These are phyloP conservation scores for Populus pruinosa DNA, from an alignment of 345 rosid species.

Conservation along the genomic window DNA sequence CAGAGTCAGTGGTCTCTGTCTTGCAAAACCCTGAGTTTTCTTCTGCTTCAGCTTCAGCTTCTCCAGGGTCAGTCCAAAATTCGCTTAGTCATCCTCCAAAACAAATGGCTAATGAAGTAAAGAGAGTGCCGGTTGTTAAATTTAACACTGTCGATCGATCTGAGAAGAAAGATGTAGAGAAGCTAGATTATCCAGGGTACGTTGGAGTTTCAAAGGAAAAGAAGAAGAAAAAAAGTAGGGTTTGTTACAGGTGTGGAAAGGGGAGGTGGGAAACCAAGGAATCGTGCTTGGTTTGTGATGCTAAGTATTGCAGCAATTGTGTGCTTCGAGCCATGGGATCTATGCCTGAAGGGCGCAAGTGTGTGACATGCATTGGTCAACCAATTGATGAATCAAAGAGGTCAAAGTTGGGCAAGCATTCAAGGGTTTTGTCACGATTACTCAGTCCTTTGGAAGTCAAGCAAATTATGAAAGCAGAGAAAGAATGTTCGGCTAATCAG, in stretches of 20 bases:
- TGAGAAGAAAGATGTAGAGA: slow-evolving; percentile 53
- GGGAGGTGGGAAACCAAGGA: slow-evolving; percentile 96
- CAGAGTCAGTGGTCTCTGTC: slow-evolving; percentile 93
- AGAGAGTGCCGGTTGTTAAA: slow-evolving; percentile 67
- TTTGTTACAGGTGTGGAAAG: slow-evolving; percentile 77
- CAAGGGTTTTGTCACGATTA: slow-evolving; percentile 66
- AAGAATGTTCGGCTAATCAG: slow-evolving; percentile 90
- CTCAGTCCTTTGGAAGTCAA: slow-evolving; percentile 93
- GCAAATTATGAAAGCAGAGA: slow-evolving; percentile 98
- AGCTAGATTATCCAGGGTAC: slow-evolving; percentile 48
- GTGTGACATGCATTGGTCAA: slow-evolving; percentile 78
- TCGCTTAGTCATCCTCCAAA: slow-evolving; percentile 34
- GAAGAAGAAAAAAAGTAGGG: slow-evolving; percentile 57
- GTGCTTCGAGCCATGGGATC: slow-evolving; percentile 99
- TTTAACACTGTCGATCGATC: slow-evolving; percentile 58
- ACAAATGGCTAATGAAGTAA: slow-evolving; percentile 36
- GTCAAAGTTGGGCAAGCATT: slow-evolving; percentile 67
- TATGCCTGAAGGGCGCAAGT: slow-evolving; percentile 99
- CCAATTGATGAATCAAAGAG: slow-evolving; percentile 89
- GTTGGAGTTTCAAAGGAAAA: slow-evolving; percentile 57
- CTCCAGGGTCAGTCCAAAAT: slow-evolving; percentile 58
- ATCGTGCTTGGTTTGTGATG: slow-evolving; percentile 89
- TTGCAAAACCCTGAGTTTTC: slow-evolving; percentile 80
- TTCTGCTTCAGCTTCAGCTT: slow-evolving; percentile 77
- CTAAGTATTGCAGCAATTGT: slow-evolving; percentile 87